Evolutionary conservation across 495 filamentous ascomycete species (phyloP), one percentile per base, ranked within the genome.

Genomic region (Delitschia confertaspora): DNA sequence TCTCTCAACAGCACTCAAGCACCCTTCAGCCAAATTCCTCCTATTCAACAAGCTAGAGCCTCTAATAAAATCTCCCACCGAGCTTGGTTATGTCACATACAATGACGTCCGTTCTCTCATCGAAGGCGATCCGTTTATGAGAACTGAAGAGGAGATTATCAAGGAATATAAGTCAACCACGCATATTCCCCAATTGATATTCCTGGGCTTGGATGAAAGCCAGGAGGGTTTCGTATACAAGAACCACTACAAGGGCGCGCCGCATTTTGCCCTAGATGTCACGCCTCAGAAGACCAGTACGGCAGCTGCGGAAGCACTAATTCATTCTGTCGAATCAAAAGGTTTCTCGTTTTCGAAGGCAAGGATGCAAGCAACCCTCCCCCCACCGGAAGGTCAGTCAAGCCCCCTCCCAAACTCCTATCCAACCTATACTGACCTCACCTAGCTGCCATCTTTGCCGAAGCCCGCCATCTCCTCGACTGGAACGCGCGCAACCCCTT

Each of bases 401-500:
- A 21, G 18, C 18, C 35, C 39, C 19, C 31, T 38, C 31, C 43
- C 19, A 16, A 3, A 27, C 19, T 13, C 13, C 16, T 38, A 7
- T 29, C 33, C 27, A 29, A 19, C 19, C 1, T 8, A 23, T 32
- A 36, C 44, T 60, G 26, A 53, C 18, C 10, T n/a, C 38, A 10
- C 19, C 2, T 13, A 88, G 89, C 86, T 45, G 88, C 88, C 42
- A 85, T 93, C 31, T 88, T 85, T 58, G 93, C 85, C n/a, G 82
- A 91, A 58, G 83, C 87, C 2, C 82, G 89, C 51, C 79, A 84
- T n/a, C 65, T 94, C 26, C 60, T 89, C 21, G 91, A 96, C 66
- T 98, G 91, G 91, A 96, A 98, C 64, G 73, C 69, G 35, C 82
- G 89, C 33, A 95, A 94, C 58, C 85, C 78, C 25, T 96, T 86